phyloP scores from a whole-genome alignment of 441 rosid species.

The Aleurites moluccanus region DNA sequence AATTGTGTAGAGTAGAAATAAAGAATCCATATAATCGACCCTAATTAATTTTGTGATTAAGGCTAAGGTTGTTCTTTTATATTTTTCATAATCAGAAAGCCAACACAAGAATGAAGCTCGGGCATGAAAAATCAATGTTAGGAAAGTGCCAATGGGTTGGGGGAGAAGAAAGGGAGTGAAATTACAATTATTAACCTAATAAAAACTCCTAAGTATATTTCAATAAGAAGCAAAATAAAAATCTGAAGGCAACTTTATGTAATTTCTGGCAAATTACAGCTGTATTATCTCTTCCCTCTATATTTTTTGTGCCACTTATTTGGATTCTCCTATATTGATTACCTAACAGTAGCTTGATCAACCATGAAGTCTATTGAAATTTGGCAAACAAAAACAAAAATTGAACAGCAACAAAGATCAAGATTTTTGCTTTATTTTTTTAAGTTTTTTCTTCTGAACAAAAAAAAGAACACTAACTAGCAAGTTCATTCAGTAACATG shows the following conservation, averaged over 20 bases:
- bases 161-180: not conserved
- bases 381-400: not conserved
- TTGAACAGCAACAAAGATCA: not conserved
- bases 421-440: not conserved
- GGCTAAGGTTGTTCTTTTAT: too few species aligned
- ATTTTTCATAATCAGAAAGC: too few species aligned
- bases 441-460: not conserved
- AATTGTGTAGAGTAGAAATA: too few species aligned
- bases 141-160: not conserved
- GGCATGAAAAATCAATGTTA: not conserved
- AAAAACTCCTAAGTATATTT: not conserved
- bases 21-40: too few species aligned
- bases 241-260: not conserved
- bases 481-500: not conserved
- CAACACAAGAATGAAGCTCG: not conserved
- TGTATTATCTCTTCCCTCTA: not conserved
- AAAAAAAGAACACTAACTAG: not conserved
- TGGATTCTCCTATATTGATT: too few species aligned
- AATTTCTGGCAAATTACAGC: not conserved
- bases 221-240: not conserved
- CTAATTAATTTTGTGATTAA: too few species aligned
- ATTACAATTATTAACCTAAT: not conserved
- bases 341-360: not conserved
- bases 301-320: not conserved
- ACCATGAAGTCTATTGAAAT: not conserved